These are phyloP conservation scores for Przewalskia tangutica DNA, from an alignment of 257 asterid species.

Conservation along the genomic window DNA sequence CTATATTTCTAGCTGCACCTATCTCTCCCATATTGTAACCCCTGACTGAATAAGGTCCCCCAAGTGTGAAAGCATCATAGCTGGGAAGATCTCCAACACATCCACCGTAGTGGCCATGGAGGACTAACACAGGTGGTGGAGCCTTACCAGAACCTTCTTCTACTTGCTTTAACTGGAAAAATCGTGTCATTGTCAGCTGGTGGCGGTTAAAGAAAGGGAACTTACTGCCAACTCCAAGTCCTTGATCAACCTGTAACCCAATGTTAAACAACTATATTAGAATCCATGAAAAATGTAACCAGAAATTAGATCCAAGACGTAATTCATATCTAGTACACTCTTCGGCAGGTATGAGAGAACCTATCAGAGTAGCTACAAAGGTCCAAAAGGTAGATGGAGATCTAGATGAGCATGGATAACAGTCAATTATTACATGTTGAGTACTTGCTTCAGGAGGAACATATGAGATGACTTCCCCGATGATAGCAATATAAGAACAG, in stretches of 20 bases:
- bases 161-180: conserved; percentile 68
- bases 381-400: too few species aligned
- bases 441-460: not conserved
- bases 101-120: conserved; percentile 93
- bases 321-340: not conserved
- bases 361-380: not conserved
- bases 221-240: conserved; percentile 80
- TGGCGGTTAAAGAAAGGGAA: conserved; percentile 86
- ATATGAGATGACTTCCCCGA: not conserved
- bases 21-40: conserved; percentile 98
- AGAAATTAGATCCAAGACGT: not conserved
- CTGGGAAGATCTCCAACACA: conserved; percentile 99
- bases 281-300: not conserved
- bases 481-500: not conserved
- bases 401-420: too few species aligned
- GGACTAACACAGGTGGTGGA: conserved; percentile 90
- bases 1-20: conserved; percentile 86
- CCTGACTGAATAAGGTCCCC: conserved; percentile 96
- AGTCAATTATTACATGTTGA: not conserved
- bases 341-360: not conserved
- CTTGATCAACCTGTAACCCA: conserved; percentile 80
- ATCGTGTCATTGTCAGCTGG: conserved; percentile 70
- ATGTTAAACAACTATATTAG: not conserved
- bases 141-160: conserved; percentile 90
- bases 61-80: conserved; percentile 88